Evolutionary conservation across 2,329 filamentous ascomycete genomes (phyloP).

Genomic region (Westerdykella sp.): DNA sequence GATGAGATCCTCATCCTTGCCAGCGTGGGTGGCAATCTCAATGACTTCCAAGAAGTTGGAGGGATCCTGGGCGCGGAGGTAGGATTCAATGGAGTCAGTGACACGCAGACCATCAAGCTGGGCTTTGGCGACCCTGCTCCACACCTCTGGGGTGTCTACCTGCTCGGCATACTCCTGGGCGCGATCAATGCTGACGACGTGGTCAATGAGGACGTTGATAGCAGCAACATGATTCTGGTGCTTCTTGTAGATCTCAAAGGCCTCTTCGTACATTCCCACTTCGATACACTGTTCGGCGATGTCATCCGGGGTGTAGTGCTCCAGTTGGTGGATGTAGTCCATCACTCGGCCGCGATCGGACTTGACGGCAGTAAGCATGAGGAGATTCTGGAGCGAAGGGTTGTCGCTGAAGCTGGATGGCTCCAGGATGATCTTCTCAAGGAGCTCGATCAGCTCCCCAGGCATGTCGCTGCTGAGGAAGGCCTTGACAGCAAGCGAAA

Average conservation of each 20-base stretch:
- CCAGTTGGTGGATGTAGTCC: conserved; percentile 90
- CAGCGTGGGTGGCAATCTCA: conserved; percentile 87
- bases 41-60: conserved; percentile 95
- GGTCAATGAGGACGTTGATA: conserved; percentile 86
- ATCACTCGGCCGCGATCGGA: conserved; percentile 92
- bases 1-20: conserved; percentile 96
- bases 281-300: conserved; percentile 91
- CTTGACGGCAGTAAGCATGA: conserved; percentile 94
- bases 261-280: conserved; percentile 91
- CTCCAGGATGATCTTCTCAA: conserved; percentile 99
- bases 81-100: conserved; percentile 88
- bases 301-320: conserved; percentile 84
- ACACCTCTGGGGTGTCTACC: conserved; percentile 89
- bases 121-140: conserved; percentile 97
- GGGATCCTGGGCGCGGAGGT: conserved; percentile 90
- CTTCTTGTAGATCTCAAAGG: conserved; percentile 99
- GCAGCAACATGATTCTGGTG: conserved; percentile 81
- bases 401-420: conserved; percentile 99
- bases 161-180: conserved; percentile 93
- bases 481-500: conserved; percentile 86
- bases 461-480: conserved; percentile 90
- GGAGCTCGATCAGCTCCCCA: conserved; percentile 87
- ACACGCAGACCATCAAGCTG: conserved; percentile 94
- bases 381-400: conserved; percentile 87
- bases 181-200: conserved; percentile 96